Conservation (phyloP, 345 rosid species). For the Citrus reticulata region DNA sequence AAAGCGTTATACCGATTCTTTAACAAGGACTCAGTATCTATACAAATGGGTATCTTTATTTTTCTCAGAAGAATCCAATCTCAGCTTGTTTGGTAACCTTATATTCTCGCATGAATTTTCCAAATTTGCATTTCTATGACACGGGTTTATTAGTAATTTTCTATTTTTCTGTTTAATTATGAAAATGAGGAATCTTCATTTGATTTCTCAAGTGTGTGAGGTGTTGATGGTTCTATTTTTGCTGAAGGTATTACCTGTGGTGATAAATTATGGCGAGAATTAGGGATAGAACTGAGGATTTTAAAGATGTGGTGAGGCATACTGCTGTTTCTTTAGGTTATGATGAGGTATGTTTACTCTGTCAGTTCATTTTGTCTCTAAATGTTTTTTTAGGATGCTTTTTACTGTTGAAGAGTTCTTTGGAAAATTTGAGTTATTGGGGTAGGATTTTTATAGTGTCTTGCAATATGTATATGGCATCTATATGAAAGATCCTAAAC, state of each 20-base stretch:
- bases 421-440: neutral
- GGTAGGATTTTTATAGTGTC: neutral
- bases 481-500: neutral
- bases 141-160: neutral
- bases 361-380: neutral
- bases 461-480: neutral
- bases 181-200: neutral
- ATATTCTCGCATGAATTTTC: neutral
- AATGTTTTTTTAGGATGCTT: neutral
- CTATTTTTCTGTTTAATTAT: neutral
- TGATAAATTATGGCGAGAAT: constrained; percentile 52
- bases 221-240: neutral
- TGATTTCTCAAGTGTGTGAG: neutral
- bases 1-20: neutral
- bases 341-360: constrained; percentile 46
- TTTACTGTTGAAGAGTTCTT: neutral
- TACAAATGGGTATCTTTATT: neutral
- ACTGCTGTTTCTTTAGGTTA: constrained; percentile 60
- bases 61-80: neutral
- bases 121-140: neutral
- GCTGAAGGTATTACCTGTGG: neutral
- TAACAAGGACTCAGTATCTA: neutral
- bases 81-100: neutral
- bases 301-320: constrained; percentile 69
- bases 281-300: constrained; percentile 81